Conservation (phyloP, 371 early-diverging fungal species). For the Umbelopsis sp. region DNA sequence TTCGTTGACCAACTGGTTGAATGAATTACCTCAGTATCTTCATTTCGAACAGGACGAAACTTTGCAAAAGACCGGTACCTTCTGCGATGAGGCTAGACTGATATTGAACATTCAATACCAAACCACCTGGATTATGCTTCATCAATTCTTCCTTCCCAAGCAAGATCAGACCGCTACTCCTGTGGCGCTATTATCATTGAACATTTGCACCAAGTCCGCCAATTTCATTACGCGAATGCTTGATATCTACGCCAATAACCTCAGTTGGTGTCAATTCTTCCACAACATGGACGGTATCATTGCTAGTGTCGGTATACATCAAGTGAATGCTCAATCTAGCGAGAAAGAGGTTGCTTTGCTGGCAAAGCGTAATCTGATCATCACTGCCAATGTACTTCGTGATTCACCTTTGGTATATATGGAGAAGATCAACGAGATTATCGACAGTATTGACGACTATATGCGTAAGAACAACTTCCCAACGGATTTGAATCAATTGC, state of each 20-base stretch:
- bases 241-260: conserved; percentile 37
- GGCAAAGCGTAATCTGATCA: conserved; percentile 47
- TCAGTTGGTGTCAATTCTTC: conserved; percentile 54
- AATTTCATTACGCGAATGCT: conserved; percentile 51
- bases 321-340: conserved; percentile 46
- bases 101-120: conserved; percentile 48
- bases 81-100: conserved; percentile 42
- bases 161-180: conserved; percentile 40
- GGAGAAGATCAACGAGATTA: conserved; percentile 51
- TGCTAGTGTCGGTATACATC: conserved; percentile 52
- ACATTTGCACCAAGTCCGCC: conserved; percentile 38
- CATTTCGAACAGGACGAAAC: conserved; percentile 29
- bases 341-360: conserved; percentile 42
- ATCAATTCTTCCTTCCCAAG: conserved; percentile 53
- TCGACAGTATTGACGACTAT: conserved; percentile 40
- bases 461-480: conserved; percentile 35
- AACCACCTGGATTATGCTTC: conserved; percentile 56
- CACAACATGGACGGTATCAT: conserved; percentile 50
- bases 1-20: conserved; percentile 54
- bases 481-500: conserved; percentile 38
- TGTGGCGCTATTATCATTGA: conserved; percentile 36
- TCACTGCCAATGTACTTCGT: conserved; percentile 42
- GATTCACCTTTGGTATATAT: conserved; percentile 54
- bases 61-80: conserved; percentile 41
- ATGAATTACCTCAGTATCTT: conserved; percentile 45